Base-by-base conservation (phyloP, 2,329 filamentous ascomycete genomes). In the Nemania sp. region DNA sequence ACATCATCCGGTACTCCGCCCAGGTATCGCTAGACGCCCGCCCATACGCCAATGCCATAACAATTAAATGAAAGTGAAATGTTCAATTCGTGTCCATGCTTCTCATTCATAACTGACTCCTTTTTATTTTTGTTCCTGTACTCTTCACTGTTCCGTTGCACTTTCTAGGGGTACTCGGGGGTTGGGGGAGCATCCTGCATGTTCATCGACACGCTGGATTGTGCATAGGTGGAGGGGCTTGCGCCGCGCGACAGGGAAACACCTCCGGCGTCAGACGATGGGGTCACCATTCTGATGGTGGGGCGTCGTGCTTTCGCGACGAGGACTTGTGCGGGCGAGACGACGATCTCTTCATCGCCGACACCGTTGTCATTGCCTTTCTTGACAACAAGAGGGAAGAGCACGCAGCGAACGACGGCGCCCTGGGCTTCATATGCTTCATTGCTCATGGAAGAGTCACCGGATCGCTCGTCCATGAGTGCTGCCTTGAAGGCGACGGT, bases 301-400 rank as follows among this genome's bases (percentile, higher is more conserved):
- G 69, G 68, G 46, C 73, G 74, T 49, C 76, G 74, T 57, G 82
- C 74, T 69, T 78, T 74, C 68, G 89, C 90, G 45, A 97, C 86
- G 62, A 98, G 84, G 37, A 99, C 95, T 76, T 98, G 94, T 6
- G 96, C 95, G 10, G 94, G 94, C 73, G 90, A 96, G 46, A 99
- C 92, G 48, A 98, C 93, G 65, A 96, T 91, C 80, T 98, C 93
- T 67, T 97, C 92, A 56, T 97, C 92, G 56, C 93, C 94, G 54
- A 89, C 84, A 21, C 93, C 95, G 42, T 82, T 81, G 73, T 98
- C 94, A 71, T 96, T 91, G 54, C 93, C 94, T 80, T 95, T 96
- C 80, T 97, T 97, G 69, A 98, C 91, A 17, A 99, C 94, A 1
- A 98, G 83, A 10, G 96, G 96, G 81, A 99, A 99, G 42, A 99